Conservation (phyloP, 768 basidiomycete species). For the Tylopilus plumbeoviolaceoides region DNA sequence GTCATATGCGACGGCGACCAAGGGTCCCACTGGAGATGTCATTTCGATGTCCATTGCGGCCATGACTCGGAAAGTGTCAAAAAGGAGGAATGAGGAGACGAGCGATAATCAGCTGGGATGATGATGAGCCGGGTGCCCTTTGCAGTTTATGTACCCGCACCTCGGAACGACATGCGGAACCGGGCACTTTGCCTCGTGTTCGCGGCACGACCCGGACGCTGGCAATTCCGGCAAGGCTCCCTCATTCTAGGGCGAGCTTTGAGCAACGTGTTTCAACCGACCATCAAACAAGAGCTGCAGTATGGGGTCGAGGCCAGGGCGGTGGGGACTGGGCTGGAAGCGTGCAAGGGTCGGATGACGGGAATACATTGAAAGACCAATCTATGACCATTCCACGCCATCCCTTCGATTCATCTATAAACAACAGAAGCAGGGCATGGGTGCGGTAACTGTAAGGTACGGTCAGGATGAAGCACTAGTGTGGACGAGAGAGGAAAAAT, state of each 20-base stretch:
- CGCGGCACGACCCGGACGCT: conserved; percentile 12
- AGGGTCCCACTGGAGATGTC: conserved; percentile 28
- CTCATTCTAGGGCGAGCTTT: conserved; percentile 10
- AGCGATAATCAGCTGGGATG: conserved; percentile 14
- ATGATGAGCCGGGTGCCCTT: conserved; percentile 1
- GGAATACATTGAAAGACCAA: neutral
- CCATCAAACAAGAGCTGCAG: neutral
- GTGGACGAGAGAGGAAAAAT: neutral
- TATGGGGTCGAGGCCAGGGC: neutral
- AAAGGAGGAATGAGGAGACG: neutral
- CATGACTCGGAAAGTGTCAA: conserved; percentile 6
- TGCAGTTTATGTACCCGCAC: conserved; percentile 24
- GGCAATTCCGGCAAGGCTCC: conserved; percentile 1
- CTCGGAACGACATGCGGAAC: conserved; percentile 23
- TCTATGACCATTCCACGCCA: neutral
- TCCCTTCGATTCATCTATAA: neutral
- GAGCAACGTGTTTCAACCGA: conserved; percentile 11
- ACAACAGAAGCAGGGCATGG: neutral
- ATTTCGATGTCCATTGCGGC: conserved; percentile 32
- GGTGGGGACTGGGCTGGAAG: neutral
- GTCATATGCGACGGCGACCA: conserved; percentile 22
- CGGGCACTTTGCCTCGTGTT: conserved; percentile 29
- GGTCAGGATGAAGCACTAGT: conserved; percentile 8
- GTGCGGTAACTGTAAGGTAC: neutral
- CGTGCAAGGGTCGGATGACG: neutral